Percentiles rank a stretch among this genome's conserved stretches.
phyloP scores from a whole-genome alignment of 2,329 filamentous ascomycete species.

The Periconia sp. region DNA sequence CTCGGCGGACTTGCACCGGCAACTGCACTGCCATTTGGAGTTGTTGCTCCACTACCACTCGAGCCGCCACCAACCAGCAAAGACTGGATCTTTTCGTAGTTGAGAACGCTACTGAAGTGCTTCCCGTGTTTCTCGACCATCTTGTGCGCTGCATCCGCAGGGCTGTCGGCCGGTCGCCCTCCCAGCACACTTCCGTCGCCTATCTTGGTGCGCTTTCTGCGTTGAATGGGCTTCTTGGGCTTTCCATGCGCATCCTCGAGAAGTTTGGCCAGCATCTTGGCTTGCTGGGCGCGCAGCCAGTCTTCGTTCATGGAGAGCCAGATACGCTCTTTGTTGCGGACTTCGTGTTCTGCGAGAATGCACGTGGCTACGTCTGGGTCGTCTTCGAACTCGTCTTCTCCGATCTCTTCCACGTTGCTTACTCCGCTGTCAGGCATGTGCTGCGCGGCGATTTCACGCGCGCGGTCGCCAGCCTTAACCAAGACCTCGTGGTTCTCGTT shows the following conservation, averaged over 20 bases:
- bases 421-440: conserved; percentile 29
- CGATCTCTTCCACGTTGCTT: conserved; percentile 58
- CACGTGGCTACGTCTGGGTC: conserved; percentile 87
- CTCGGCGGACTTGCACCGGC: conserved; percentile 20
- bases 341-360: conserved; percentile 71
- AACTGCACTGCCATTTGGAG: conserved; percentile 18
- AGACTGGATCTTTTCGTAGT: conserved; percentile 49
- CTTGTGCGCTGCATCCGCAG: conserved; percentile 48
- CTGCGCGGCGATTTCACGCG: conserved; percentile 29
- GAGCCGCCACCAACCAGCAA: conserved; percentile 34
- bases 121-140: conserved; percentile 51
- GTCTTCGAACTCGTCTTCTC: conserved; percentile 81
- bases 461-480: conserved; percentile 26
- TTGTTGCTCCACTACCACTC: conserved; percentile 6
- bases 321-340: conserved; percentile 81
- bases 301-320: conserved; percentile 96
- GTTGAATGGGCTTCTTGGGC: conserved; percentile 52
- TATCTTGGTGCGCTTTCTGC: conserved; percentile 41
- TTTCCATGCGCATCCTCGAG: conserved; percentile 56
- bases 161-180: conserved; percentile 45
- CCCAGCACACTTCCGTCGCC: conserved; percentile 47
- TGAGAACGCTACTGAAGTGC: conserved; percentile 47
- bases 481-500: conserved; percentile 34
- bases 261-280: conserved; percentile 76
- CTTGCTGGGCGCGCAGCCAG: conserved; percentile 84